These are phyloP conservation scores for Rosa lucieae DNA, from an alignment of 306 rosid species.

Conservation along the genomic window DNA sequence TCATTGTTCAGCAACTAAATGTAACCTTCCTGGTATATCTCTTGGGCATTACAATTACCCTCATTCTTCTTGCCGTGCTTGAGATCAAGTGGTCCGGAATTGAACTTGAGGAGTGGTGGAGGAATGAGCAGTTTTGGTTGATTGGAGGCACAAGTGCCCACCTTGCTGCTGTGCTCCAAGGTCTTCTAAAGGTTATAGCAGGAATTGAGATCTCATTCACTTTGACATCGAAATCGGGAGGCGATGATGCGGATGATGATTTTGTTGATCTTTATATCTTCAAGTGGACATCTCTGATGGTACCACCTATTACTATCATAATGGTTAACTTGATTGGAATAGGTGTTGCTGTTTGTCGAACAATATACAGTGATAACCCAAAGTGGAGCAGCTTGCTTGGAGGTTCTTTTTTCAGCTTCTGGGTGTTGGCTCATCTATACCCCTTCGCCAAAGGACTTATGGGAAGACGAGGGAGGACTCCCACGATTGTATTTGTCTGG, in stretches of 20 bases:
- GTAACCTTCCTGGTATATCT: slow-evolving; percentile 61
- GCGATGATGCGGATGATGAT: slow-evolving; percentile 62
- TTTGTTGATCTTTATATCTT: slow-evolving; percentile 54
- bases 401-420: slow-evolving; percentile 73
- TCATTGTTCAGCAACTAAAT: slow-evolving; percentile 62
- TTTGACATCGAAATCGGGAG: slow-evolving; percentile 62
- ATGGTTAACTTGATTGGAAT: slow-evolving; percentile 63
- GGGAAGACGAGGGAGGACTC: slow-evolving; percentile 75
- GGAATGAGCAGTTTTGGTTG: slow-evolving; percentile 82
- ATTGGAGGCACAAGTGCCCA: slow-evolving; percentile 92
- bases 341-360: slow-evolving; percentile 49
- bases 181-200: slow-evolving; percentile 65
- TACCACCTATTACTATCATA: slow-evolving; percentile 71
- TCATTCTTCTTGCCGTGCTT: slow-evolving; percentile 57
- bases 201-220: slow-evolving; percentile 83
- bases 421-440: slow-evolving; percentile 74
- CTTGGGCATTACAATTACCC: slow-evolving; percentile 64
- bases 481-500: slow-evolving; percentile 77
- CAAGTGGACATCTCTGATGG: slow-evolving; percentile 70
- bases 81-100: slow-evolving; percentile 85
- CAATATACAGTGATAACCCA: slow-evolving; percentile 49
- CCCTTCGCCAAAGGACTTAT: slow-evolving; percentile 80
- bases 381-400: slow-evolving; percentile 67
- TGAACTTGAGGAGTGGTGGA: slow-evolving; percentile 76
- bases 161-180: slow-evolving; percentile 74